phyloP scores from a whole-genome alignment of 2,329 filamentous ascomycete genomes.

The Microascus cirrosus region DNA sequence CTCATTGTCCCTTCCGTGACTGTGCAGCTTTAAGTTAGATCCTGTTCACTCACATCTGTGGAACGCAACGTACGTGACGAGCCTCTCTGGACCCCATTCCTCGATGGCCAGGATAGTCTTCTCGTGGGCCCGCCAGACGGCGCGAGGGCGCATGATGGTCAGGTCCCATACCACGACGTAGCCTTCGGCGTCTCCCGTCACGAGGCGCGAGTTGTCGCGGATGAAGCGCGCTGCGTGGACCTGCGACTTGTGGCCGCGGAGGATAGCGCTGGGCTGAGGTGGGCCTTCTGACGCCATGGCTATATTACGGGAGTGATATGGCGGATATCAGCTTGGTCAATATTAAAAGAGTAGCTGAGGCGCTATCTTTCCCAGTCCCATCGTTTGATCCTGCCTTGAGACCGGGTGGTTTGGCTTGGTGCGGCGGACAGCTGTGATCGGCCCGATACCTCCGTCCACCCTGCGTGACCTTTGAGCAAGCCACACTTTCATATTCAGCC shows the following conservation, averaged over 20 bases:
- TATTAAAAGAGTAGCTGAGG: neutral
- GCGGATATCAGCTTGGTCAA: neutral
- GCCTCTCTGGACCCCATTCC: constrained; percentile 57
- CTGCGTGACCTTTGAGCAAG: neutral
- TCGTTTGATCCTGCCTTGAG: neutral
- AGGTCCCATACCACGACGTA: constrained; percentile 83
- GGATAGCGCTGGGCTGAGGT: constrained; percentile 46
- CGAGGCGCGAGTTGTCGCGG: constrained; percentile 60
- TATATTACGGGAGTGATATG: neutral
- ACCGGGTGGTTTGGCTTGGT: neutral
- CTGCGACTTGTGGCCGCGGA: constrained; percentile 75
- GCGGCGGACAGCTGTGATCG: neutral
- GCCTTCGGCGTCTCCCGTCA: constrained; percentile 83
- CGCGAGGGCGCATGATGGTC: constrained; percentile 65
- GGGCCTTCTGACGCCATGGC: neutral
- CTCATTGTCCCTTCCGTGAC: constrained; percentile 83
- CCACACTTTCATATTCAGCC: neutral
- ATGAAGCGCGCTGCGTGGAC: constrained; percentile 71
- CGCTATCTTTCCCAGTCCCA: neutral
- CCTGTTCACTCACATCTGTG: neutral
- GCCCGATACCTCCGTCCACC: neutral
- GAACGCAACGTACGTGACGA: constrained; percentile 65
- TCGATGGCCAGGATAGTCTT: constrained; percentile 65
- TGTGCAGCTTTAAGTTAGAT: constrained; percentile 20
- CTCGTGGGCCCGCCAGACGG: constrained; percentile 79